Evolutionary conservation across 139 green algal genomes (phyloP).

Genomic region (Edaphochlamys debaryana): DNA sequence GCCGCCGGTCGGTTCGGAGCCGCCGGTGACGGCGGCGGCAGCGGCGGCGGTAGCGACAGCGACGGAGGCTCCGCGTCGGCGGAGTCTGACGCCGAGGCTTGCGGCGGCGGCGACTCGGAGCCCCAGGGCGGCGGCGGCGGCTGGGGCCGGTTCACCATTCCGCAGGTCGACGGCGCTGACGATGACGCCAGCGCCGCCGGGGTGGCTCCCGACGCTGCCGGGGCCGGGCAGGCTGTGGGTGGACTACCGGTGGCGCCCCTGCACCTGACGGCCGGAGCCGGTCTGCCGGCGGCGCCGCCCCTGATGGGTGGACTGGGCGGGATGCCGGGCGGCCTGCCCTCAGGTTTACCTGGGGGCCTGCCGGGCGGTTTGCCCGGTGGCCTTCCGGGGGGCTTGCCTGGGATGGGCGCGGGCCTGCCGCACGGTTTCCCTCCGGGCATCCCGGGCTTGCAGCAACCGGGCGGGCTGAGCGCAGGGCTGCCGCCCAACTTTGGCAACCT

Average conservation of each 20-base stretch:
- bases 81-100: background rate
- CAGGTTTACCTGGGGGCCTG: too few relatives aligned
- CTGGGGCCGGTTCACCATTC: background rate
- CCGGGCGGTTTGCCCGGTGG: too few relatives aligned
- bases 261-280: background rate
- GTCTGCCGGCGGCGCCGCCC: background rate
- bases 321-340: too few relatives aligned
- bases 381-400: too few relatives aligned
- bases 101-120: too few relatives aligned
- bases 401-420: too few relatives aligned
- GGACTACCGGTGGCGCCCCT: background rate
- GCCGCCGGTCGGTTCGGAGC: too few relatives aligned
- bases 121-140: background rate
- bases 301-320: background rate
- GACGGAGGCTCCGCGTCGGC: background rate
- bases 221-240: background rate
- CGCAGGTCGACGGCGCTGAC: slow-evolving; percentile 19
- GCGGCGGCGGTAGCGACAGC: background rate
- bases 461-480: too few relatives aligned
- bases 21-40: too few relatives aligned
- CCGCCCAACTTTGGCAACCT: too few relatives aligned
- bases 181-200: background rate
- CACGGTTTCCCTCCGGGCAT: too few relatives aligned
- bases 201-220: background rate
- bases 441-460: too few relatives aligned